Base-by-base conservation (phyloP, 192 early-diverging fungal species). In the Backusella luteola region DNA sequence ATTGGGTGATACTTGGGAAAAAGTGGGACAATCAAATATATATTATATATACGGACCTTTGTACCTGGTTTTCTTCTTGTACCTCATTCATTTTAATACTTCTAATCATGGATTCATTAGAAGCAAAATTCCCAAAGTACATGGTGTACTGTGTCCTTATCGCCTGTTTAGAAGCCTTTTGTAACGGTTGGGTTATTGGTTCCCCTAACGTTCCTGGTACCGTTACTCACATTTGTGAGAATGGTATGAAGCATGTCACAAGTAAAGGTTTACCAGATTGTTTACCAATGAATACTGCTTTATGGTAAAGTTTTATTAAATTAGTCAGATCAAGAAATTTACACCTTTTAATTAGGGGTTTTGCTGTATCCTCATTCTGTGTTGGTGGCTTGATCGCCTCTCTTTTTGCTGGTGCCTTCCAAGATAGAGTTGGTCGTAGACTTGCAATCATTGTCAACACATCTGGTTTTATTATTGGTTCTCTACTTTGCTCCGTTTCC, bases 391-490 rank as follows among this genome's bases (percentile, higher is more conserved):
- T 90, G 5, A 67, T 83, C n/a, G 90, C 86, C 44, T 87, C 83
- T 41, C 74, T 92, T 11, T 67, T 71, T 19, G 91, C 86, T 12
- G 90, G 89, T n/a, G 74, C 75, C 1, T 71, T 90, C 12, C 53
- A 70, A 34, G 67, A 46, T 19, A 34, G 44, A 34, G 34, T 84
- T 46, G 91, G 91, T 34, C 85, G 91, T 39, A 83, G 82, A 34
- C 73, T 77, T 19, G 75, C 86, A 29, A 79, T 96, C 42, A 80
- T 93, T 21, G 86, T 88, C 82, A 88, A 87, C 80, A 94, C 91
- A 73, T 77, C 93, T 56, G 81, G 85, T 63, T 94, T 90, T 74
- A 84, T 94, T 3, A 53, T 90, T 32, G 91, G 94, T 3, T 86
- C 87, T 8, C 63, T 94, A 23, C 85, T 92, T 9, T 79, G 94